phyloP scores from a whole-genome alignment of 1,284 basidiomycete species.

The Sparassis latifolia region DNA sequence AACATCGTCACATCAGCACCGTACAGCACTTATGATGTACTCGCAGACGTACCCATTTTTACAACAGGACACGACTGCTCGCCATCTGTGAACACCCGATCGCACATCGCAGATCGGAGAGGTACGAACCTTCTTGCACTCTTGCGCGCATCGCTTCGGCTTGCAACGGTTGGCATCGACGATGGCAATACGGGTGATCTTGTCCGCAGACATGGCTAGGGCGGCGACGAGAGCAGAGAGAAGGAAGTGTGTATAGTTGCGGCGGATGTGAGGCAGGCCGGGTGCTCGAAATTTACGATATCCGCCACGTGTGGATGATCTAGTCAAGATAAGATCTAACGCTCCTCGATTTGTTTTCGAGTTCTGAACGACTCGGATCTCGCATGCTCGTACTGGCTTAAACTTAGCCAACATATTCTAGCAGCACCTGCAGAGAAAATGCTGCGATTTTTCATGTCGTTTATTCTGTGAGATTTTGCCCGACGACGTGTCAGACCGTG shows the following conservation, averaged over 20 bases:
- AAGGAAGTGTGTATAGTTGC: conserved; percentile 20
- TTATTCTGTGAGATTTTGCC: too few species aligned
- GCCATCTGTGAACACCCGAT: conserved; percentile 3
- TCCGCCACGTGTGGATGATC: too few species aligned
- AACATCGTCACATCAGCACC: conserved; percentile 1
- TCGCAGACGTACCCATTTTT: conserved; percentile 78
- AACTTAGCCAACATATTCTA: too few species aligned
- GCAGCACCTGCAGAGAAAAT: too few species aligned
- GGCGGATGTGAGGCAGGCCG: too few species aligned
- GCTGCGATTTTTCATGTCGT: too few species aligned
- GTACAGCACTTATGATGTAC: not conserved
- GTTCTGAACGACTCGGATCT: too few species aligned
- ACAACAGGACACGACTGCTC: conserved; percentile 90
- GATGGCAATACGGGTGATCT: conserved; percentile 94
- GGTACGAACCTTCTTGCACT: conserved; percentile 77
- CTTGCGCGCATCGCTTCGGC: conserved; percentile 87
- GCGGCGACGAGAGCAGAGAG: conserved; percentile 30
- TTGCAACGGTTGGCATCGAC: conserved; percentile 92
- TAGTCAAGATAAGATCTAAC: too few species aligned
- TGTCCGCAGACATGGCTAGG: conserved; percentile 62
- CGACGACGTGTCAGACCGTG: too few species aligned
- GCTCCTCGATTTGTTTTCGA: too few species aligned
- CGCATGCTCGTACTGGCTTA: too few species aligned
- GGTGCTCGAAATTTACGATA: too few species aligned
- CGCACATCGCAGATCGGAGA: not conserved